Evolutionary conservation across 164 flowering plant genomes (phyloP), one percentile per base, ranked within the genome.

Genomic region (Vitis rotundifolia): DNA sequence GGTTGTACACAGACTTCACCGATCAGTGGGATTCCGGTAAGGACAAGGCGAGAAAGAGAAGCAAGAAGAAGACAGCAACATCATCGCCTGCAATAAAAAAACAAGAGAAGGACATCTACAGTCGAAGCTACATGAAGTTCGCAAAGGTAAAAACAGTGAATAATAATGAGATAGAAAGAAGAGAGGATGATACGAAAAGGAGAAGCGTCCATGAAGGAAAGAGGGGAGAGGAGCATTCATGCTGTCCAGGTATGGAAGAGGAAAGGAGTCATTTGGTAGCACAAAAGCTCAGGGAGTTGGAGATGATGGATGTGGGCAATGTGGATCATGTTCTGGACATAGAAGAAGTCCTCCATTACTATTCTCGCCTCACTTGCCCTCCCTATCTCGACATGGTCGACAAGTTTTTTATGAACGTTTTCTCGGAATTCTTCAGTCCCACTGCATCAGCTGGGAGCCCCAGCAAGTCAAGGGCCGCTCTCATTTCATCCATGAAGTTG

Each of bases 301-400:
- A 86, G 70, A 77, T 76, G 91, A 59, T 88, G 82, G 93, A 86
- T 22, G 13, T 63, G 68, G 75, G 76, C 47, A 74, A 91, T 61
- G 79, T 85, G 60, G 93, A 93, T 49, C 89, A 86, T 79, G 77
- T 77, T 11, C 50, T 84, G 64, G 98, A 93, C 73, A 80, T 91
- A 2, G 91, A 89, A 73, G 97, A 91, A 75, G 87, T 90, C 58
- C 82, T 89, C 11, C 87, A 90, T 48, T 90, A 85, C 79, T 90
- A 91, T 62, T 91, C 98, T 52, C 80, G 84, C 19, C 87, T 93
- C 9, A 89, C 84, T 9, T 87, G 91, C 69, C 95, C 98, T 1
- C 79, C 79, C 47, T 93, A 91, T 64, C 65, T 86, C 16, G 92
- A 90, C 62, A 87, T 93, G n/a, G 87, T 93, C n/a, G 91, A 93